Evolutionary conservation across 345 rosid genomes (phyloP).

Genomic region (Dimocarpus longan): DNA sequence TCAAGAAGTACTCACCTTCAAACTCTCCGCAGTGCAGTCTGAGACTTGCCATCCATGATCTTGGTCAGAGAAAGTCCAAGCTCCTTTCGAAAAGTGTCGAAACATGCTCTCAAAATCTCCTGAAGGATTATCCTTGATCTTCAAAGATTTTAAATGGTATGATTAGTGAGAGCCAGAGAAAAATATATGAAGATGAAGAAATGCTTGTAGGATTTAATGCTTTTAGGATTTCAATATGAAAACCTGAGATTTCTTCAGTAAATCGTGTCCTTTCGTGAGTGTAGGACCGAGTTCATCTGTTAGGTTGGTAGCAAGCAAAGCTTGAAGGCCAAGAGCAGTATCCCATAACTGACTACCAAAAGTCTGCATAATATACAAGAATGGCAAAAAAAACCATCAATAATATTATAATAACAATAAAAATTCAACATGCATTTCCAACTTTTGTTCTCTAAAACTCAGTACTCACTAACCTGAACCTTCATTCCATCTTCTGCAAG

Average conservation of each 20-base stretch:
- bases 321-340: slow-evolving; percentile 72
- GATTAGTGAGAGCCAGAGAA: neutral
- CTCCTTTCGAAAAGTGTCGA: slow-evolving; percentile 21
- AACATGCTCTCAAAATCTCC: slow-evolving; percentile 17
- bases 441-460: no score
- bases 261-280: slow-evolving; percentile 71
- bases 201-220: neutral
- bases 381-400: no score
- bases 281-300: slow-evolving; percentile 52
- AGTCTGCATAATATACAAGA: slow-evolving; percentile 39
- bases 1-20: slow-evolving; percentile 28
- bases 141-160: neutral
- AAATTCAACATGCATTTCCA: no score
- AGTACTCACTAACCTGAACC: slow-evolving; percentile 50
- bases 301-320: slow-evolving; percentile 61
- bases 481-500: slow-evolving; percentile 97
- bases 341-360: slow-evolving; percentile 93
- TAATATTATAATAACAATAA: no score
- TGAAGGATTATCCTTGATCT: slow-evolving; percentile 19
- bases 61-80: slow-evolving; percentile 25
- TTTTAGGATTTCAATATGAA: neutral
- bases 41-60: slow-evolving; percentile 28
- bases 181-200: neutral
- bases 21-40: slow-evolving; percentile 21
- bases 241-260: slow-evolving; percentile 79